phyloP scores from a whole-genome alignment of 139 green algal species.

The Coelastrella sp. region DNA sequence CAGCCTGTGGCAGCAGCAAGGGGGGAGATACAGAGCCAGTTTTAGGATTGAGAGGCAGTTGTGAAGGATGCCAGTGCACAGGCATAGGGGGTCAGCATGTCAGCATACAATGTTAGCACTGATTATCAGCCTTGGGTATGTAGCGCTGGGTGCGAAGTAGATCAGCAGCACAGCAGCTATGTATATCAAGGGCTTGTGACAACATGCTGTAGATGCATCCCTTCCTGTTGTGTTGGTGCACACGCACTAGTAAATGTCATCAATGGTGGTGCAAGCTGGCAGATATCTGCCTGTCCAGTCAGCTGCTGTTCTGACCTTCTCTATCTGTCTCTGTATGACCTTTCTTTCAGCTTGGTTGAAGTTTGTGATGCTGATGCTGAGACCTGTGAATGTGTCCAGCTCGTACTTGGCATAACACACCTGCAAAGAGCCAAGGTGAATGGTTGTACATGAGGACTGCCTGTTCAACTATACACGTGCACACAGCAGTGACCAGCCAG shows the following conservation, averaged over 20 bases:
- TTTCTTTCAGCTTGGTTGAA: background rate
- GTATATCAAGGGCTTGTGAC: no score
- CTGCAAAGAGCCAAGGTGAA: background rate
- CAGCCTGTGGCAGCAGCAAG: background rate
- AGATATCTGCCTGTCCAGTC: background rate
- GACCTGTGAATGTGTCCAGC: background rate
- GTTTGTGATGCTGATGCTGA: slow-evolving; percentile 23
- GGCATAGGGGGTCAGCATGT: background rate
- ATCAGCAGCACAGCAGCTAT: no score
- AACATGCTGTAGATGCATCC: no score
- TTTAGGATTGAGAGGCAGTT: background rate
- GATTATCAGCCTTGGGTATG: no score
- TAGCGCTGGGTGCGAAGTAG: no score
- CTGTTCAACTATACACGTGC: background rate
- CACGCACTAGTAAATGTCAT: no score
- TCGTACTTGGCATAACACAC: background rate
- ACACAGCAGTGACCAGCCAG: background rate
- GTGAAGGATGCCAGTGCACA: background rate
- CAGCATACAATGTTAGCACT: no score
- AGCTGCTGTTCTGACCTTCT: background rate
- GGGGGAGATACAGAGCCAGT: background rate
- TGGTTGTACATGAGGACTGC: no score
- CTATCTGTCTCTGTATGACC: background rate
- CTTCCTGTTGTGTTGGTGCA: no score
- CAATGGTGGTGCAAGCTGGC: no score